Evolutionary conservation across 148 eudicot species (phyloP), one percentile per base, ranked within the genome.

Genomic region (Rhododendron mucronatum): DNA sequence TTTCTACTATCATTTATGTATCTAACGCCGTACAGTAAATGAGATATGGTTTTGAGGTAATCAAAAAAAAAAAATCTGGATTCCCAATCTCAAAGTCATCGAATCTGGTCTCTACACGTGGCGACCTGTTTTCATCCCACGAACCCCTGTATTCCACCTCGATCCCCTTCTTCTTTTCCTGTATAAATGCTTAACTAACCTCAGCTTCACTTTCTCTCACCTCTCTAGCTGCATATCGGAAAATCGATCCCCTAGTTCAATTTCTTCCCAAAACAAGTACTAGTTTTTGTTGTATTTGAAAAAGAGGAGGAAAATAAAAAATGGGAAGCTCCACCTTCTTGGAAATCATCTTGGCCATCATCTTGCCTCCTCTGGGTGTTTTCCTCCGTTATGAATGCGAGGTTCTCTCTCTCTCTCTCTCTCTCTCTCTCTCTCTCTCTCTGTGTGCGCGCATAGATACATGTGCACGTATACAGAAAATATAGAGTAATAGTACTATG

Each of bases 301-400:
- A 44, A 44, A 8, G 47, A 44, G 47, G 8, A 44, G 4, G 16
- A 51, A 15, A 15, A 15, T 2, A 23, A 61, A 61, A 61, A 13
- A 41, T 59, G 82, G 45, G 67, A 21, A 86, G 92, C 78, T 86
- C 89, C 13, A 92, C 83, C 51, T 89, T 82, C 82, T 30, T 92
- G 7, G 94, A 92, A 26, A 91, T 92, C 79, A 16, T 92, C 59
- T 74, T 92, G 84, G 94, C 94, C 61, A 92, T 92, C 85, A 48
- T 92, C 84, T 65, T 92, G 86, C 94, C 94, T 73, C 94, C 94
- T 4, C 94, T 92, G 12, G 94, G 94, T 26, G 94, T 92, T 39
- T 92, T 92, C 90, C 88, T 92, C 83, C 87, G 87, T 80, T 92
- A n/a, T 41, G 91, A 90, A 30, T 91, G 92, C 86, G 5, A 81